Base-by-base conservation (phyloP, 176 grass and related monocot species). In the Eleusine indica region DNA sequence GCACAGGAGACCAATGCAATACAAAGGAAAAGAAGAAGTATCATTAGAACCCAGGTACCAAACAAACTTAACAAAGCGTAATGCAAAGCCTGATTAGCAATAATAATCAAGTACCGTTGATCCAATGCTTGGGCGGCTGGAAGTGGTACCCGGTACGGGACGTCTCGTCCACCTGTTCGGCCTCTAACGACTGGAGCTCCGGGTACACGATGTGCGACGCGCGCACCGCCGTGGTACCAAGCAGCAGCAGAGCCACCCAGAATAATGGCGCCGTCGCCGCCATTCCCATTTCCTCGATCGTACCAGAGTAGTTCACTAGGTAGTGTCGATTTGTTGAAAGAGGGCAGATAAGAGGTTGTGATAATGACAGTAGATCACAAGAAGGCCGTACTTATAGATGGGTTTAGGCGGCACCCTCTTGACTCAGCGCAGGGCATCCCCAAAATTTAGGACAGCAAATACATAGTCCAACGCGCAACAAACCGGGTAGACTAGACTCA, bases 81-180 rank as follows among this genome's bases (percentile, higher is more conserved):
- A 40, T 13, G 32, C 4, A 14, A 74, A 52, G 29, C 8, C 19
- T 22, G 0, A 21, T 54, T 21, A 19, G 5, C 1, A 7, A 38
- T 32, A 35, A 35, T 30, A 54, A 56, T 6, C 0, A 44, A 21
- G 2, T 80, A 92, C 86, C 90, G 38, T 93, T 93, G 68, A 94
- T 94, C 92, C 89, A 94, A 4, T 94, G 74, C 47, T 84, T 81
- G 0, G 89, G 92, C 0, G 89, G 92, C 21, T 88, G 89, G 73
- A 94, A 91, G 56, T 94, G 89, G 42, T 94, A 94, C 7, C 92
- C 86, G 17, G 89, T 91, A n/a, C 64, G 71, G 11, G 83, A 70
- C 46, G 30, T 60, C 29, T 47, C 29, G 47, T 87, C 81, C 3
- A 77, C 70, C 0, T 52, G 39, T 4, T 42, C 47, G 2, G 77